Evolutionary conservation across 2,329 filamentous ascomycete genomes (phyloP), one percentile per base, ranked within the genome.

Genomic region (Tolypocladium tundrense): DNA sequence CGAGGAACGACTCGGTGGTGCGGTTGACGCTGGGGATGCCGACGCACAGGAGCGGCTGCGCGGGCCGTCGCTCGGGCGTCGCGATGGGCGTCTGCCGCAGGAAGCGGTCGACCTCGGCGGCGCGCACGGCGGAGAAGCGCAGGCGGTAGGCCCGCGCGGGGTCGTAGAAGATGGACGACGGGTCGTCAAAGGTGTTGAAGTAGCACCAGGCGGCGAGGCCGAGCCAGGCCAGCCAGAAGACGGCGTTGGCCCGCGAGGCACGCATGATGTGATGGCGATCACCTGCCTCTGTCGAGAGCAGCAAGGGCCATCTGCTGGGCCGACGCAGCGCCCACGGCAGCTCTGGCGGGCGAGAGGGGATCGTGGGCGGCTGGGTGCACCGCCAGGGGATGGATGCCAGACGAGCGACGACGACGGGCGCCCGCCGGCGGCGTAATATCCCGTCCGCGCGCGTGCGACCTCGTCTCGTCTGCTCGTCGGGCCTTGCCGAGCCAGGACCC

Each of bases 1-100:
- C 59, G 6, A 72, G 62, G 43, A 70, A 70, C 2, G 64, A 66
- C 10, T 67, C 62, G 33, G 62, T 60, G 14, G 65, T 68, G 21
- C 70, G 68, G 59, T 69, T 71, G 41, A 72, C 62, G 60, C 66
- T 70, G 14, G 70, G 70, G n/a, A 72, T 70, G 41, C 70, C 70
- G 52, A 72, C 62, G 57, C 70, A 72, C 5, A 72, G 55, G 19
- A 65, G 55, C 53, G 60, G 52, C 14, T 52, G 33, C 19, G 55
- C 24, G 40, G 19, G 39, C 24, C 56, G 50, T 39, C 4, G 11
- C 45, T 56, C 33, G 21, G 45, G 52, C 21, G 60, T 35, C 4
- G 58, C 16, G 33, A 31, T 27, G 54, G 45, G 43, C 37, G 19
- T 40, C 24, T 50, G 59, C n/a, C 48, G 61, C 45, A 67, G 62